phyloP scores from a whole-genome alignment of 192 early-diverging fungal genomes.

The Podochytrium sp. region DNA sequence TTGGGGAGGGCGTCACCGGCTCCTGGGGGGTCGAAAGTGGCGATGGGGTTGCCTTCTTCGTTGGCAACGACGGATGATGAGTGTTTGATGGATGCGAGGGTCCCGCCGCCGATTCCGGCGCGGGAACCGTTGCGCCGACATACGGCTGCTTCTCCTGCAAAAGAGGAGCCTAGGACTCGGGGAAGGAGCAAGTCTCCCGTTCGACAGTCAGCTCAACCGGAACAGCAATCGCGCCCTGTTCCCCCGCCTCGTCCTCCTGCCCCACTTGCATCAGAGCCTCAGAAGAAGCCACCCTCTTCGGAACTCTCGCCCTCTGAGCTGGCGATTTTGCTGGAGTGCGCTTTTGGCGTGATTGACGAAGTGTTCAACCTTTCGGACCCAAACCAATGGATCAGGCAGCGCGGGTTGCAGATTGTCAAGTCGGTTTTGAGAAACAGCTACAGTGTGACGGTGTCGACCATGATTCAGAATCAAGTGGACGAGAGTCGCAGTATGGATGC shows the following conservation, averaged over 20 bases:
- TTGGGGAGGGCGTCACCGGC: not conserved
- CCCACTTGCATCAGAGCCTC: not conserved
- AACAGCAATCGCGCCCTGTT: too few species aligned
- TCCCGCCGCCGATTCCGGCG: not conserved
- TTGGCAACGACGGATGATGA: not conserved
- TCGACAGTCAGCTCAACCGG: too few species aligned
- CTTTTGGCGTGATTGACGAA: slow-evolving; percentile 53
- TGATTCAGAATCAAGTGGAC: slow-evolving; percentile 30
- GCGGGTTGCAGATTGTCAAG: slow-evolving; percentile 48
- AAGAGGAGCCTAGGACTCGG: not conserved
- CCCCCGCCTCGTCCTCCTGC: not conserved
- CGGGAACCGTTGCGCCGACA: not conserved
- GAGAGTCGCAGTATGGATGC: slow-evolving; percentile 11
- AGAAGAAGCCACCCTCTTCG: not conserved
- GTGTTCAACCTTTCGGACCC: slow-evolving; percentile 44
- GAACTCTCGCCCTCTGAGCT: slow-evolving; percentile 37
- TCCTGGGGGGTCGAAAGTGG: not conserved
- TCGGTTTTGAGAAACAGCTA: slow-evolving; percentile 47
- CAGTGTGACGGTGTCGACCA: slow-evolving; percentile 29
- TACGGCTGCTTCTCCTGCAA: not conserved
- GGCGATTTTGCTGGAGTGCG: slow-evolving; percentile 46
- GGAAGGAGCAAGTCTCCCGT: too few species aligned
- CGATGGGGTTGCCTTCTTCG: not conserved
- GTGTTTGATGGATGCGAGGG: not conserved
- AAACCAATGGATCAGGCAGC: slow-evolving; percentile 51